These are phyloP conservation scores for Entomortierella lignicola DNA, from an alignment of 192 early-diverging fungal genomes.

Conservation along the genomic window DNA sequence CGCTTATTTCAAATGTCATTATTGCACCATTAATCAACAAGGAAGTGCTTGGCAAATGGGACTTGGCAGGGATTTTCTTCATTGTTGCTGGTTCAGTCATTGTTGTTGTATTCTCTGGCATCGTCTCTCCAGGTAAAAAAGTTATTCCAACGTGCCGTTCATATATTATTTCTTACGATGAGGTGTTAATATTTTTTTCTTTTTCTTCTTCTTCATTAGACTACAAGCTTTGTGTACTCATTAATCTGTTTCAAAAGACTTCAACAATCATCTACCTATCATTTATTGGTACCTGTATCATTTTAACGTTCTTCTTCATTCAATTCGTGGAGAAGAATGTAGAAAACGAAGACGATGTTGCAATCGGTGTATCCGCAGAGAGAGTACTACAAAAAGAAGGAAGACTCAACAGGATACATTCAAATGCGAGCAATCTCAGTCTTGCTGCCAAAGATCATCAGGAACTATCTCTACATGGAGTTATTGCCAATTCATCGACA, in stretches of 20 bases:
- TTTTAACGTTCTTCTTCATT: constrained; percentile 70
- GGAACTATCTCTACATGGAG: background rate
- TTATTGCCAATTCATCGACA: background rate
- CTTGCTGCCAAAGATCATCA: constrained; percentile 8
- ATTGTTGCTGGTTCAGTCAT: constrained; percentile 81
- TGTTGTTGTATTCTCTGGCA: constrained; percentile 76
- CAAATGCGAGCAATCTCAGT: constrained; percentile 44
- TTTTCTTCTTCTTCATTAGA: constrained; percentile 52
- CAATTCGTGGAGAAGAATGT: constrained; percentile 64
- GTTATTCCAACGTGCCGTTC: background rate
- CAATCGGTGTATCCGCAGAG: constrained; percentile 37
- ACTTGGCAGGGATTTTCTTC: constrained; percentile 77
- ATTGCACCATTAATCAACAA: constrained; percentile 81
- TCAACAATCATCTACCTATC: constrained; percentile 75
- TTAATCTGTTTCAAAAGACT: constrained; percentile 71
- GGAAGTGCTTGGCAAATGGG: constrained; percentile 73
- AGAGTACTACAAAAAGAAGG: constrained; percentile 24
- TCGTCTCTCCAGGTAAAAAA: constrained; percentile 55
- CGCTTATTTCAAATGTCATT: constrained; percentile 85
- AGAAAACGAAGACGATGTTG: constrained; percentile 38
- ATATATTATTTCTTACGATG: background rate
- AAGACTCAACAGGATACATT: constrained; percentile 34
- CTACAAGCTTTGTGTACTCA: constrained; percentile 78
- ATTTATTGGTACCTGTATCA: constrained; percentile 65
- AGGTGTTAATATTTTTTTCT: background rate